Evolutionary conservation across 2,329 filamentous ascomycete species (phyloP).

Genomic region (Penicillium verrucosum): DNA sequence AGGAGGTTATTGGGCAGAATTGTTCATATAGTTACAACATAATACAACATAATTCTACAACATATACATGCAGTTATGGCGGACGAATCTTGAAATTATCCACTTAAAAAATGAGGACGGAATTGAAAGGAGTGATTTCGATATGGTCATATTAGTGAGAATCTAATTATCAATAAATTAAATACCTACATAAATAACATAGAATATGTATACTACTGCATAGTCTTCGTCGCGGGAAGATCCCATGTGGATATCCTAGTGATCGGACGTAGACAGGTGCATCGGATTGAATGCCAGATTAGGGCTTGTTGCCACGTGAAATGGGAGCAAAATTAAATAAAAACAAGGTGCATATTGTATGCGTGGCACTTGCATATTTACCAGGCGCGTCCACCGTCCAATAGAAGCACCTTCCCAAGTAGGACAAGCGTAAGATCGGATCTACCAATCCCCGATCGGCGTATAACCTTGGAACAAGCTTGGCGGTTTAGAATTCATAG

Average conservation of each 20-base stretch:
- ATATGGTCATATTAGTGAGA: neutral
- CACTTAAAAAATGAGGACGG: neutral
- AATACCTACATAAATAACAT: neutral
- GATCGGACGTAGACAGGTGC: constrained; percentile 10
- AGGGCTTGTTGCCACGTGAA: constrained; percentile 11
- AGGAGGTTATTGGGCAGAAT: constrained; percentile 19
- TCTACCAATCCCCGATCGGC: constrained; percentile 8
- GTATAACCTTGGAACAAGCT: neutral
- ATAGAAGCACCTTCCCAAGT: constrained; percentile 12
- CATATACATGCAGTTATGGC: neutral
- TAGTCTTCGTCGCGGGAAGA: constrained; percentile 5
- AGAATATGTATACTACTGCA: neutral
- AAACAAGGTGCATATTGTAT: neutral
- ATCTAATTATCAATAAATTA: neutral
- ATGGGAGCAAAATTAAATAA: neutral
- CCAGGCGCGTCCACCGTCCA: neutral
- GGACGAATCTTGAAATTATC: neutral
- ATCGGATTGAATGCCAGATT: constrained; percentile 32
- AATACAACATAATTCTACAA: no score
- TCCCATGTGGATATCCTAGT: constrained; percentile 5
- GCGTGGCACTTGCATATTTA: neutral
- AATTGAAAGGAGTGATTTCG: neutral
- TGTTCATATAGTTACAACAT: no score
- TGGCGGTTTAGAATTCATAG: neutral
- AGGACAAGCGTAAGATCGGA: constrained; percentile 9